Percentiles rank a stretch among this genome's conserved stretches.
These are phyloP conservation scores for Warburgia ugandensis DNA, from an alignment of 164 flowering plant genomes.

Conservation along the genomic window DNA sequence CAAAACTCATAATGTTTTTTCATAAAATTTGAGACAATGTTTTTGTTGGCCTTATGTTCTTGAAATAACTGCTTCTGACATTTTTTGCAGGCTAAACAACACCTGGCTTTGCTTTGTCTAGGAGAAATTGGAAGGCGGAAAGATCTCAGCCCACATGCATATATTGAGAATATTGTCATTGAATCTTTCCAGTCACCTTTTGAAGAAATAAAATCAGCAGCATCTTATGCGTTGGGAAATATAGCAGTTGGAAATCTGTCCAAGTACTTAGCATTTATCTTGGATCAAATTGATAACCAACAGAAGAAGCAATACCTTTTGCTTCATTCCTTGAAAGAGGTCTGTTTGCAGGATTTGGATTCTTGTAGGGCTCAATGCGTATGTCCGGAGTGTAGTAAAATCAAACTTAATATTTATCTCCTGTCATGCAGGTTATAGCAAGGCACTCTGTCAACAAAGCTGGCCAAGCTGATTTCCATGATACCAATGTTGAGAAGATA, in stretches of 20 bases:
- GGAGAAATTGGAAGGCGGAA: conserved; percentile 98
- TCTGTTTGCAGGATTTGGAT: conserved; percentile 13
- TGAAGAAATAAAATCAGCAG: conserved; percentile 98
- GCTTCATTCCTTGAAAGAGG: conserved; percentile 99
- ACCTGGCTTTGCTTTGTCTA: conserved; percentile 85
- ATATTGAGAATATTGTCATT: conserved; percentile 83
- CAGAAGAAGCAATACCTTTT: conserved; percentile 94
- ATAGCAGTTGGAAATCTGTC: conserved; percentile 96
- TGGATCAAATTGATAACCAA: conserved; percentile 98
- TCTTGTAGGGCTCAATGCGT: not conserved
- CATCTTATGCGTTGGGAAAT: conserved; percentile 98
- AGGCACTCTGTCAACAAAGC: conserved; percentile 89
- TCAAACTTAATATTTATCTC: not conserved
- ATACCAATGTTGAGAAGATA: conserved; percentile 87
- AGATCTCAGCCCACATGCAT: conserved; percentile 78
- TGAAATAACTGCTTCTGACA: conserved; percentile 1
- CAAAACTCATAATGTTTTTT: too few relatives aligned
- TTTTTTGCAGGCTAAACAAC: conserved; percentile 72
- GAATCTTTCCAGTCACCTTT: conserved; percentile 98
- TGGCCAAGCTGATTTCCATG: conserved; percentile 63
- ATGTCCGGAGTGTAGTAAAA: not conserved
- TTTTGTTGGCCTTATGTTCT: too few relatives aligned
- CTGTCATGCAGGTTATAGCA: conserved; percentile 78
- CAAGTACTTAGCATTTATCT: conserved; percentile 84
- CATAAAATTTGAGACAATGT: too few relatives aligned